These are phyloP conservation scores for Malassezia dermatis DNA, from an alignment of 1,284 basidiomycete species.

Conservation along the genomic window DNA sequence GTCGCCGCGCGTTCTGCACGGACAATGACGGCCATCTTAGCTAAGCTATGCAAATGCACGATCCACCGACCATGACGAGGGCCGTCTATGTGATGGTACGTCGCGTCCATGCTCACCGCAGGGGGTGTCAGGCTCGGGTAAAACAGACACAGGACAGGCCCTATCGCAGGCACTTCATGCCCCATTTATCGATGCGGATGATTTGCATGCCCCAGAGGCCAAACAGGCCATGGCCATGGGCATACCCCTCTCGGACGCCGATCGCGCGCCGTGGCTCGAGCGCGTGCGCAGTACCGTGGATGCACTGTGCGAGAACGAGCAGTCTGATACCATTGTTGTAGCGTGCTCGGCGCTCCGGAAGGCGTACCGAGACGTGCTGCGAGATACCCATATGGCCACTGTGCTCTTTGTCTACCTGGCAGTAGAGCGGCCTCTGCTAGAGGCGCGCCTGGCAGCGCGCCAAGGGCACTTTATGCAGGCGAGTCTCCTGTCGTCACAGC, in stretches of 20 bases:
- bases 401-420: conserved; percentile 75
- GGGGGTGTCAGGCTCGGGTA: conserved; percentile 53
- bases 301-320: conserved; percentile 14
- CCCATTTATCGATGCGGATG: conserved; percentile 79
- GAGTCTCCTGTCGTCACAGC: conserved; percentile 72
- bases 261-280: conserved; percentile 75
- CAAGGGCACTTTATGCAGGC: conserved; percentile 79
- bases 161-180: conserved; percentile 57
- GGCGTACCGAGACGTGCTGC: conserved; percentile 68
- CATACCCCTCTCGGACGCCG: conserved; percentile 61
- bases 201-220: conserved; percentile 71
- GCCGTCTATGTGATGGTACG: conserved; percentile 9
- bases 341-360: conserved; percentile 76
- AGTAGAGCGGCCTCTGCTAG: conserved; percentile 58
- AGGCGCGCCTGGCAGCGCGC: conserved; percentile 61
- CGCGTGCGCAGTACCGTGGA: conserved; percentile 60
- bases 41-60: not conserved
- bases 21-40: not conserved
- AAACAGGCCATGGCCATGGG: conserved; percentile 76
- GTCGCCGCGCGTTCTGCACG: not conserved
- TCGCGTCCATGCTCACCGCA: not conserved
- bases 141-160: conserved; percentile 66
- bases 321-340: conserved; percentile 52
- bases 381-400: conserved; percentile 51
- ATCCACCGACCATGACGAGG: not conserved